A percentile compares a stretch with the other conserved stretches of the same genome.
These are phyloP conservation scores for Leccinum pellstonianum DNA, from an alignment of 768 basidiomycete genomes.

Conservation along the genomic window DNA sequence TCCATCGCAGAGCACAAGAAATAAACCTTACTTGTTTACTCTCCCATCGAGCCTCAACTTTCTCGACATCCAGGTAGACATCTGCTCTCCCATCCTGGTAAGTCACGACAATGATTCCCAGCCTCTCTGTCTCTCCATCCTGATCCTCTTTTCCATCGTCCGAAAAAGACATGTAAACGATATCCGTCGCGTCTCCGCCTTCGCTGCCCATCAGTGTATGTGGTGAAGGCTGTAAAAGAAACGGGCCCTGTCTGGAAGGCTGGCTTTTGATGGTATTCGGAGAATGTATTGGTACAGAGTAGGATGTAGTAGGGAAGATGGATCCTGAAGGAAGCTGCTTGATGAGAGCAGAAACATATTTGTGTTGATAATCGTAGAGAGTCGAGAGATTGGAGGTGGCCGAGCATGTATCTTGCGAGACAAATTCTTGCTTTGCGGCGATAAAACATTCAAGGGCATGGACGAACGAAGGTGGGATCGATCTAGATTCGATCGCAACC, in stretches of 20 bases:
- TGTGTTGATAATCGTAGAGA: constrained; percentile 80
- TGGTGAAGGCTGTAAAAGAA: constrained; percentile 86
- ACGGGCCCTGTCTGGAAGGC: constrained; percentile 81
- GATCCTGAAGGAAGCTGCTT: constrained; percentile 75
- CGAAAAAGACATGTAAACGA: constrained; percentile 64
- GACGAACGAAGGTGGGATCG: constrained; percentile 74
- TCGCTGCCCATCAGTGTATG: constrained; percentile 65
- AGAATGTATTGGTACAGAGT: constrained; percentile 63
- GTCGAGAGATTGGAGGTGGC: constrained; percentile 53
- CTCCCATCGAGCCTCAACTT: constrained; percentile 90
- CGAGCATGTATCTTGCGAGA: constrained; percentile 49
- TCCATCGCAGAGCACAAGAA: not conserved
- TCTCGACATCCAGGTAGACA: constrained; percentile 86
- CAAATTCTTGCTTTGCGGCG: constrained; percentile 78
- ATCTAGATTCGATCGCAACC: constrained; percentile 32
- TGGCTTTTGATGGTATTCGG: constrained; percentile 61
- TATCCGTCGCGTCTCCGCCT: constrained; percentile 79
- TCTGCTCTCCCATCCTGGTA: constrained; percentile 88
- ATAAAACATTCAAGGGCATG: constrained; percentile 83
- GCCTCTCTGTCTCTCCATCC: constrained; percentile 57
- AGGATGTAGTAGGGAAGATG: constrained; percentile 58
- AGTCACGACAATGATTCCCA: constrained; percentile 72
- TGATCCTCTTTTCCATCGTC: constrained; percentile 47
- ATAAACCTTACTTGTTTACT: constrained; percentile 44
- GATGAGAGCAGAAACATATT: constrained; percentile 73